Evolutionary conservation across 805 yeast genomes (phyloP), one percentile per base, ranked within the genome.

Genomic region (Jamesozyma jinghongensis): DNA sequence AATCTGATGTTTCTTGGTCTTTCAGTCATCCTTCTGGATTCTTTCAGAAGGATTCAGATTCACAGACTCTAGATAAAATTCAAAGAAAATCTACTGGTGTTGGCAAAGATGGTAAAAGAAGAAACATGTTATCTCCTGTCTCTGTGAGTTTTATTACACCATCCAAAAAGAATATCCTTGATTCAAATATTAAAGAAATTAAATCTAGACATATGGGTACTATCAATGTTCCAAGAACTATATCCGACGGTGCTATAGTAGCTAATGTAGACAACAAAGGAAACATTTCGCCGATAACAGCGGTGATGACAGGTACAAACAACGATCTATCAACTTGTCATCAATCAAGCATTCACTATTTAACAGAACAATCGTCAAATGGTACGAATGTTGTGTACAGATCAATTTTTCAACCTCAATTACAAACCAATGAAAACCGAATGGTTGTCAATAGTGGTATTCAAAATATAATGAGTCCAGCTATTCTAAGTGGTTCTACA

Each of bases 61-160:
- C 43, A 17, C 35, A 40, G 11, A 45, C 51, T 32, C 40, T 58
- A 42, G 51, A 46, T 28, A 53, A 52, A 36, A 60, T 58, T 28
- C 61, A 54, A 42, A 51, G 63, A 37, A 59, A 59, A 37, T 48
- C 53, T 19, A 54, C 58, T 19, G 59, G 57, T 16, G 44, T 54
- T 6, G 62, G 61, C 2, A 58, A 52, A 38, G 58, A 58, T 40
- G 59, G 59, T 7, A 54, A 50, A 37, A 49, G 63, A 41, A 59
- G 53, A 45, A 57, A 58, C 38, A 47, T 56, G 3, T 43, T 57
- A 19, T 53, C 60, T 2, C 54, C 61, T 2, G 55, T 58, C 3
- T 52, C 57, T 16, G 54, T 56, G 3, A 57, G 49, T 40, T 58
- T 53, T 40, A 43, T 55, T 14, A 50, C 44, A 12, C 36, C 46